These are phyloP conservation scores for Xylariales sp. DNA, from an alignment of 2,329 filamentous ascomycete genomes.

Conservation along the genomic window DNA sequence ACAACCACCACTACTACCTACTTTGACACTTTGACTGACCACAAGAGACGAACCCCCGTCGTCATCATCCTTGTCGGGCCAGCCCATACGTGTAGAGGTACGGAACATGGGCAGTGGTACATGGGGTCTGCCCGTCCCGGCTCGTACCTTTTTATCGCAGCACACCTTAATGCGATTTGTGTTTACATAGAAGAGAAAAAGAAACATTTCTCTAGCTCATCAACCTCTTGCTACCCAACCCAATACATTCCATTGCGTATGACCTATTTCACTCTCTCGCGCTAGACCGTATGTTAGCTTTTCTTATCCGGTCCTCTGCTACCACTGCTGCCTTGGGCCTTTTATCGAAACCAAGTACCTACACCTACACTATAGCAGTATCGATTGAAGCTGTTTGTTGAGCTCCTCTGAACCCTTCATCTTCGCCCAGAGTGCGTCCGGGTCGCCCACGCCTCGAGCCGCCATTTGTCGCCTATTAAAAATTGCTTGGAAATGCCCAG, in stretches of 20 bases:
- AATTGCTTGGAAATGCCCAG: constrained; percentile 49
- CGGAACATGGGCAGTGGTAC: constrained; percentile 13
- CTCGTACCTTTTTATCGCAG: constrained; percentile 25
- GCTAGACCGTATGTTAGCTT: constrained; percentile 18
- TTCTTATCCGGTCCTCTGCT: not conserved
- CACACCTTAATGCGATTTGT: constrained; percentile 27
- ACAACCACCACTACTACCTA: constrained; percentile 2
- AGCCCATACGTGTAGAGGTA: constrained; percentile 13
- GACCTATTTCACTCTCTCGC: constrained; percentile 20
- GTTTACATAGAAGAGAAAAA: constrained; percentile 30
- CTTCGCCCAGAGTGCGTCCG: not conserved
- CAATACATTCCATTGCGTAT: constrained; percentile 26
- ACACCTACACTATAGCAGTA: not conserved
- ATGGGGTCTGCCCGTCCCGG: constrained; percentile 28
- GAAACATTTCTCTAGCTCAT: constrained; percentile 24
- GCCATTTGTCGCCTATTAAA: constrained; percentile 4
- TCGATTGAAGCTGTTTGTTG: constrained; percentile 14
- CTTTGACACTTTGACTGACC: not conserved
- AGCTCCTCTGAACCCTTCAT: constrained; percentile 5
- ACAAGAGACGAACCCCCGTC: constrained; percentile 3
- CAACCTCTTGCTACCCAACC: constrained; percentile 25
- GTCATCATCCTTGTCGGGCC: constrained; percentile 27
- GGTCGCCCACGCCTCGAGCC: constrained; percentile 10
- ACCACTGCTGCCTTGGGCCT: constrained; percentile 10
- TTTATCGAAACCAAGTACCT: not conserved